A percentile compares a stretch with the other conserved stretches of the same genome.
These are phyloP conservation scores for Coemansia sp. DNA, from an alignment of 192 early-diverging fungal genomes.

Conservation along the genomic window DNA sequence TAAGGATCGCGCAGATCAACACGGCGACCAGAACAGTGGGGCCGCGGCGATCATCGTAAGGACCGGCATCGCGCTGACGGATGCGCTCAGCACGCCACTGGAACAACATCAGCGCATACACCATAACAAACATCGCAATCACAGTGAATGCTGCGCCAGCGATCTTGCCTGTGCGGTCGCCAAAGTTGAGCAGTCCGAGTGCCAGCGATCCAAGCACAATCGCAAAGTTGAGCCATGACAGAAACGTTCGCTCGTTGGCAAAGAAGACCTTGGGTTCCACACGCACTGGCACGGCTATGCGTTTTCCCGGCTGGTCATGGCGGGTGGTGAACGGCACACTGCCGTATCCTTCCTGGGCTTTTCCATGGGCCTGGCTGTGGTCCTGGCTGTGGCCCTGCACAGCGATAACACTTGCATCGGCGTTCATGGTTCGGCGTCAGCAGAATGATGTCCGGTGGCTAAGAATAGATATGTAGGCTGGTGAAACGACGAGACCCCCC, in stretches of 20 bases:
- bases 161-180: slow-evolving; percentile 69
- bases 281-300: slow-evolving; percentile 73
- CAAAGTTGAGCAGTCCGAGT: slow-evolving; percentile 82
- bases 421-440: slow-evolving; percentile 25
- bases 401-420: slow-evolving; percentile 50
- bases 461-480: not conserved
- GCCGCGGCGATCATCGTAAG: slow-evolving; percentile 75
- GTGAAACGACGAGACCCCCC: not conserved
- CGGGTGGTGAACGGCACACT: slow-evolving; percentile 32
- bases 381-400: slow-evolving; percentile 43
- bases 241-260: slow-evolving; percentile 91
- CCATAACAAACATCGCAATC: slow-evolving; percentile 74
- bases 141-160: slow-evolving; percentile 69
- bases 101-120: slow-evolving; percentile 74
- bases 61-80: slow-evolving; percentile 64
- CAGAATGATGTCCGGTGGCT: not conserved
- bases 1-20: slow-evolving; percentile 64
- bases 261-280: slow-evolving; percentile 95
- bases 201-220: slow-evolving; percentile 74
- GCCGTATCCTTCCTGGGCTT: slow-evolving; percentile 25
- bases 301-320: slow-evolving; percentile 55
- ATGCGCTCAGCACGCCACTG: slow-evolving; percentile 75
- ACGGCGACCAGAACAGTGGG: slow-evolving; percentile 71
- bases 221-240: slow-evolving; percentile 87
- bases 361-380: slow-evolving; percentile 9